These are phyloP conservation scores for Fusarium citri DNA, from an alignment of 2,329 filamentous ascomycete species.

Conservation along the genomic window DNA sequence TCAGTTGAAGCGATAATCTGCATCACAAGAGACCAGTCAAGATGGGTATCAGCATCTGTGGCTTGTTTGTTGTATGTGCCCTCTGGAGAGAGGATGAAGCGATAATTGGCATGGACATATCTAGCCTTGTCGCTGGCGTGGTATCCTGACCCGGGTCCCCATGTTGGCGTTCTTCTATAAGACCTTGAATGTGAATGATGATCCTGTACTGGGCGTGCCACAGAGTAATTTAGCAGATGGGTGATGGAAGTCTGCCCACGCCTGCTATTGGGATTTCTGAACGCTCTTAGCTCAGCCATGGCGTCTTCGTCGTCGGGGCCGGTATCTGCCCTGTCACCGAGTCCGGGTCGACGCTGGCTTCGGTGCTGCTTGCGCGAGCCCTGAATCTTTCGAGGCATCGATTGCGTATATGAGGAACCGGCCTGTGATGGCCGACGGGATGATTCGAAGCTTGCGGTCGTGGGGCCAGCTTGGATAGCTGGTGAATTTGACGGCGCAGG, in stretches of 20 bases:
- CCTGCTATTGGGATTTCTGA: constrained; percentile 71
- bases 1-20: constrained; percentile 92
- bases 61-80: constrained; percentile 84
- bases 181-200: constrained; percentile 65
- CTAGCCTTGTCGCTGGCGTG: constrained; percentile 91
- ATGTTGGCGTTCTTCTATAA: constrained; percentile 78
- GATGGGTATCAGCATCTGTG: constrained; percentile 84
- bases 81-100: constrained; percentile 90
- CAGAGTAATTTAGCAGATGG: constrained; percentile 91
- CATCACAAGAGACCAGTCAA: constrained; percentile 91
- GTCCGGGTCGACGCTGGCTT: constrained; percentile 76
- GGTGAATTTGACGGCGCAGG: constrained; percentile 56
- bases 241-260: constrained; percentile 97
- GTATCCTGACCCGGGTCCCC: constrained; percentile 89
- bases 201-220: constrained; percentile 77
- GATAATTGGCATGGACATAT: constrained; percentile 94
- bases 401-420: constrained; percentile 46
- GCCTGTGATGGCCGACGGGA: constrained; percentile 60
- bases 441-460: constrained; percentile 62
- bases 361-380: constrained; percentile 84
- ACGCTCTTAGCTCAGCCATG: constrained; percentile 79
- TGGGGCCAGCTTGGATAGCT: constrained; percentile 55
- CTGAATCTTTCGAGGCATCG: constrained; percentile 79
- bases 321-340: constrained; percentile 51
- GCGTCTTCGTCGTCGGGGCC: constrained; percentile 81